These are phyloP conservation scores for Monilinia vaccinii-corymbosi DNA, from an alignment of 2,329 filamentous ascomycete species.

Conservation along the genomic window DNA sequence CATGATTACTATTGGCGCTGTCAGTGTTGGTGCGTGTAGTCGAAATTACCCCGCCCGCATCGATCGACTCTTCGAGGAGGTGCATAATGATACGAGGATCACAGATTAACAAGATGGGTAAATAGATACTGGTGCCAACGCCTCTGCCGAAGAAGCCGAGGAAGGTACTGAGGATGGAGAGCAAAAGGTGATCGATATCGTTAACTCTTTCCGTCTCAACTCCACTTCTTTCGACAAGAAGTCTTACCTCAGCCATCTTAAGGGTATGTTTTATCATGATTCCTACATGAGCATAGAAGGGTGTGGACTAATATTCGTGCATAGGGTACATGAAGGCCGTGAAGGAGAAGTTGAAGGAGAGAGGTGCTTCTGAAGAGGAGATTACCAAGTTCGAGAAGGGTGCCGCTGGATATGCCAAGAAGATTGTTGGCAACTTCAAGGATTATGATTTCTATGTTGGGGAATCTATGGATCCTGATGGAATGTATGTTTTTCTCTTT, in stretches of 20 bases:
- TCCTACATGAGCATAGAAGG: constrained; percentile 1
- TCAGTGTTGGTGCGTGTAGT: constrained; percentile 54
- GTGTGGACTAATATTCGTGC: neutral
- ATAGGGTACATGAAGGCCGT: constrained; percentile 86
- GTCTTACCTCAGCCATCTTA: constrained; percentile 71
- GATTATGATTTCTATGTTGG: constrained; percentile 93
- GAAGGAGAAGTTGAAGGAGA: constrained; percentile 59
- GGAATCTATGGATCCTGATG: constrained; percentile 85
- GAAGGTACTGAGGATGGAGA: constrained; percentile 62
- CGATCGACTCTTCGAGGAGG: neutral
- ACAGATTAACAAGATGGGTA: neutral
- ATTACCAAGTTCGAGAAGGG: constrained; percentile 73
- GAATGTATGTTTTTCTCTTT: constrained; percentile 60
- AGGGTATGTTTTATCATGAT: constrained; percentile 49
- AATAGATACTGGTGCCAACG: constrained; percentile 84
- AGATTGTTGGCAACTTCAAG: constrained; percentile 76
- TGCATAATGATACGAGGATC: neutral
- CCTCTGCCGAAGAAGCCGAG: constrained; percentile 75
- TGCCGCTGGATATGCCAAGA: constrained; percentile 67
- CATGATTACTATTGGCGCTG: constrained; percentile 73
- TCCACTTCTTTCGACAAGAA: constrained; percentile 81
- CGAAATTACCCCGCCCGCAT: constrained; percentile 3
- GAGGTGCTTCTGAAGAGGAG: constrained; percentile 51
- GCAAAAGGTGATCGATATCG: constrained; percentile 82
- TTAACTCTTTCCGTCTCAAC: constrained; percentile 84